These are phyloP conservation scores for Magnusiomyces clavatus DNA, from an alignment of 1,139 yeast species.

Conservation along the genomic window DNA sequence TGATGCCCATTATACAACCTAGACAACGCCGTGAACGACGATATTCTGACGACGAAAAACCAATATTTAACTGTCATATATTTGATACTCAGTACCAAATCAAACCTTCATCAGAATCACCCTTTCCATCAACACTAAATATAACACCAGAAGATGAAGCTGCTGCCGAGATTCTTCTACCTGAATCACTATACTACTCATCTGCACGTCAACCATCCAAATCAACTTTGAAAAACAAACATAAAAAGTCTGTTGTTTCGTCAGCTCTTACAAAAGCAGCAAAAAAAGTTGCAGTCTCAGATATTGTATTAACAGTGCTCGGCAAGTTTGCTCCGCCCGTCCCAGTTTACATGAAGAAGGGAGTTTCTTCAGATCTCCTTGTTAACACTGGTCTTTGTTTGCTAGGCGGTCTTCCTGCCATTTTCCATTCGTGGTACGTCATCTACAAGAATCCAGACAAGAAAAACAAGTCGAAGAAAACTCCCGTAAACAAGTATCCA, in stretches of 20 bases:
- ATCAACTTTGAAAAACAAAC: too few species aligned
- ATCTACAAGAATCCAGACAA: neutral
- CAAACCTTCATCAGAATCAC: neutral
- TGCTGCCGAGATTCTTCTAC: too few species aligned
- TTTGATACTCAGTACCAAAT: too few species aligned
- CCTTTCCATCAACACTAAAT: slow-evolving; percentile 11
- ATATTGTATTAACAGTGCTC: neutral
- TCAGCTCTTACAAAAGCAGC: too few species aligned
- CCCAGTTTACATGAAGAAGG: neutral
- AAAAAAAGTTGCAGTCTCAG: too few species aligned
- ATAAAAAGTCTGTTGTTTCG: slow-evolving; percentile 1
- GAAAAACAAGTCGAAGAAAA: neutral
- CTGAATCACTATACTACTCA: too few species aligned
- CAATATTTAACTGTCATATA: too few species aligned
- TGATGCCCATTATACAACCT: too few species aligned
- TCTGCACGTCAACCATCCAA: too few species aligned
- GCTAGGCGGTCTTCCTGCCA: neutral
- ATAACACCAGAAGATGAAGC: too few species aligned
- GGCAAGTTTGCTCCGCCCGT: neutral
- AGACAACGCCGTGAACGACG: too few species aligned
- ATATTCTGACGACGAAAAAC: too few species aligned
- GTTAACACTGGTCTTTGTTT: neutral
- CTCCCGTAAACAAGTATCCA: neutral
- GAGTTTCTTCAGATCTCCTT: neutral
- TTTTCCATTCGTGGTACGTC: neutral